phyloP scores from a whole-genome alignment of 108 stramenopile species.

The Discostella pseudostelligera region DNA sequence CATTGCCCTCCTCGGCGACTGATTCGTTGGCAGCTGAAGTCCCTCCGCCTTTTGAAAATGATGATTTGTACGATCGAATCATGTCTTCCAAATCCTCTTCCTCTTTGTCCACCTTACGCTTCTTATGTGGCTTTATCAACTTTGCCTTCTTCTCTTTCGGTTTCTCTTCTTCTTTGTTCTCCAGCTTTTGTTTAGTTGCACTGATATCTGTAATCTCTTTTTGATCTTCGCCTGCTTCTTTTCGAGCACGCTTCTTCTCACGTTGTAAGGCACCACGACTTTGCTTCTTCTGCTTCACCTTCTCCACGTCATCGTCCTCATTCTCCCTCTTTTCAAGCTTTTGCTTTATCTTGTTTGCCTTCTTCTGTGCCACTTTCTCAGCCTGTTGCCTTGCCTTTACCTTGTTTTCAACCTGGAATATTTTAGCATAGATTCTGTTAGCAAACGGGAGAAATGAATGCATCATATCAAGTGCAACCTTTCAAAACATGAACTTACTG shows the following conservation, averaged over 20 bases:
- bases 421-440: background rate
- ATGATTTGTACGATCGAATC: constrained; percentile 58
- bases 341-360: constrained; percentile 73
- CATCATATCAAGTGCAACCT: background rate
- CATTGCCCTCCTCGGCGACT: constrained; percentile 10
- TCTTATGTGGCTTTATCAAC: constrained; percentile 40
- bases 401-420: constrained; percentile 75
- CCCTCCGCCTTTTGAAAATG: constrained; percentile 24
- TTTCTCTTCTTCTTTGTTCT: constrained; percentile 17
- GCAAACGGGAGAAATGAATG: background rate
- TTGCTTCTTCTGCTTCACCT: constrained; percentile 49
- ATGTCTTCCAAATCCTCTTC: constrained; percentile 65
- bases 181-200: constrained; percentile 12
- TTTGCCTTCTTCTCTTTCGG: constrained; percentile 31
- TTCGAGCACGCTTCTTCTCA: constrained; percentile 65
- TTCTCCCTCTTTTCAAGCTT: constrained; percentile 51
- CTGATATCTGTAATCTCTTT: constrained; percentile 3
- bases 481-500: constrained; percentile 44
- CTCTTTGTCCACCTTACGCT: constrained; percentile 52
- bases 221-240: constrained; percentile 28
- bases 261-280: constrained; percentile 75
- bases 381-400: constrained; percentile 82
- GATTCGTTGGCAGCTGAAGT: background rate
- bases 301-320: constrained; percentile 41
- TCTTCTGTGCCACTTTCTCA: constrained; percentile 69